Conservation (phyloP, 371 early-diverging fungal genomes). For the Smittium mucronatum region DNA sequence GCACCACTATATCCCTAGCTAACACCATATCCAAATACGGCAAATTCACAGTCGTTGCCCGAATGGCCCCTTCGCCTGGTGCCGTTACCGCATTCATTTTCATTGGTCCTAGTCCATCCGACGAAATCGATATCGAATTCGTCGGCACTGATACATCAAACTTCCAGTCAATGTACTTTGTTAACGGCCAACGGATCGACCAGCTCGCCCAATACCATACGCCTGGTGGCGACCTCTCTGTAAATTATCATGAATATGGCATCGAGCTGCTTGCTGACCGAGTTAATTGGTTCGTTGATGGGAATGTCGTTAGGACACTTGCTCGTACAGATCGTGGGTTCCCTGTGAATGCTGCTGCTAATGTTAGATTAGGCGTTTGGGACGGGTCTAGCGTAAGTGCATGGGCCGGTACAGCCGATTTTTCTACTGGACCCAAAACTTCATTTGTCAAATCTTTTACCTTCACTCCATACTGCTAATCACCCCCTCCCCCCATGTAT, state of each 20-base stretch:
- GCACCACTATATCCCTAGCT: conserved; percentile 23
- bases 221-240: conserved; percentile 18
- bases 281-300: conserved; percentile 14
- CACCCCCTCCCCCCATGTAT: neutral
- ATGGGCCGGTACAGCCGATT: conserved; percentile 31
- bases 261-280: conserved; percentile 26
- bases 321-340: conserved; percentile 15
- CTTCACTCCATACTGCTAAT: conserved; percentile 26
- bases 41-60: conserved; percentile 21
- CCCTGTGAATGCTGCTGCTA: conserved; percentile 17
- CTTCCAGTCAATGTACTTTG: conserved; percentile 32
- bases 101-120: conserved; percentile 22
- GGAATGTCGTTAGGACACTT: conserved; percentile 4
- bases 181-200: conserved; percentile 26
- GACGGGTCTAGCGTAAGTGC: conserved; percentile 25
- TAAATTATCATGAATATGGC: conserved; percentile 26
- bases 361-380: conserved; percentile 29
- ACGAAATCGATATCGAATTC: conserved; percentile 32
- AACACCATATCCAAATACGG: conserved; percentile 18
- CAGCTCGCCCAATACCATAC: conserved; percentile 16
- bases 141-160: conserved; percentile 26
- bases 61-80: conserved; percentile 21
- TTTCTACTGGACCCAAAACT: conserved; percentile 17
- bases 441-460: conserved; percentile 25
- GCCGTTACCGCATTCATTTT: conserved; percentile 20